phyloP scores from a whole-genome alignment of 2,329 filamentous ascomycete species.

The Hymenoscyphus repandus region DNA sequence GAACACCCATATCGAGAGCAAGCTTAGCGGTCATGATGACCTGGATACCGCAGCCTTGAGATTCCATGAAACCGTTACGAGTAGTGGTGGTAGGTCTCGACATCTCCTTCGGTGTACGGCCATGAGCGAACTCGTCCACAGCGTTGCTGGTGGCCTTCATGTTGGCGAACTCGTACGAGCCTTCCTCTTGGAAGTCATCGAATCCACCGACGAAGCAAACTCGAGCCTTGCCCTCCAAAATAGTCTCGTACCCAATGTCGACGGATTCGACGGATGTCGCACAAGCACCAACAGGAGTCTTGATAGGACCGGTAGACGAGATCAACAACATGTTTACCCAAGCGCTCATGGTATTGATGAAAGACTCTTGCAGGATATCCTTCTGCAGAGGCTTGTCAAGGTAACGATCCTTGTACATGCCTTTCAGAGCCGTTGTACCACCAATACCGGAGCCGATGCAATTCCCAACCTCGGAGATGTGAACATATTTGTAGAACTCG shows the following conservation, averaged over 20 bases:
- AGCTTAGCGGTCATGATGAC: constrained; percentile 97
- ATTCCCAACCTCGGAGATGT: constrained; percentile 96
- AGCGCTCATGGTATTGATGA: constrained; percentile 99
- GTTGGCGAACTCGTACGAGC: constrained; percentile 99
- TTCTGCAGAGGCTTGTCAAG: constrained; percentile 97
- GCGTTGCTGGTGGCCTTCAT: constrained; percentile 99
- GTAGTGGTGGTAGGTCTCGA: constrained; percentile 96
- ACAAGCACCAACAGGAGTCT: constrained; percentile 96
- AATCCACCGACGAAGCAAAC: constrained; percentile 98
- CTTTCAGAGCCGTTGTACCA: constrained; percentile 83
- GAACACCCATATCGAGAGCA: constrained; percentile 96
- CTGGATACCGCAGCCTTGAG: constrained; percentile 96
- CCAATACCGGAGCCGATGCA: constrained; percentile 98
- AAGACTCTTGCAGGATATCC: constrained; percentile 97
- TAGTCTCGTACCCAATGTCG: constrained; percentile 97
- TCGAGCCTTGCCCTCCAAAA: constrained; percentile 95
- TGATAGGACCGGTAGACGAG: constrained; percentile 96
- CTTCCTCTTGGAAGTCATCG: constrained; percentile 98
- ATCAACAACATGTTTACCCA: constrained; percentile 99
- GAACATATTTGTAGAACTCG: constrained; percentile 99
- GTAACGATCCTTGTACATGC: constrained; percentile 98
- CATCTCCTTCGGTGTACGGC: constrained; percentile 94
- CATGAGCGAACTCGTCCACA: constrained; percentile 91
- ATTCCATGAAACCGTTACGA: constrained; percentile 98
- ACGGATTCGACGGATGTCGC: constrained; percentile 96